Conservation (phyloP, 1,284 basidiomycete species). For the Sphagnurus paluster region DNA sequence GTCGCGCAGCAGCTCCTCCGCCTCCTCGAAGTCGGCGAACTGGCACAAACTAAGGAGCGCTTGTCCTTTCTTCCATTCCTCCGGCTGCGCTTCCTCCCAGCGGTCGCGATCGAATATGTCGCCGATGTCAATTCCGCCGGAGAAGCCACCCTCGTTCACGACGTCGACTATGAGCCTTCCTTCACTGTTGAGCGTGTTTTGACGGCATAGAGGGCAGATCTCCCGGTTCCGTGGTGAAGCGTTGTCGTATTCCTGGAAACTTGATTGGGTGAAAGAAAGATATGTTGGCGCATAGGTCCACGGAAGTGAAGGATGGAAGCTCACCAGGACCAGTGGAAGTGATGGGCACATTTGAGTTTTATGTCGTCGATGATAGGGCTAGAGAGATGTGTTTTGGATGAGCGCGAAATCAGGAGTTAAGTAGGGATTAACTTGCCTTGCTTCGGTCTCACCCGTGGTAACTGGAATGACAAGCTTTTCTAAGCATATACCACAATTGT, state of each 20-base stretch:
- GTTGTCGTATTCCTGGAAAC: slow-evolving; percentile 16
- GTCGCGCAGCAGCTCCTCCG: slow-evolving; percentile 12
- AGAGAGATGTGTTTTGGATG: no score
- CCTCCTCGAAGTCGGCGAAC: slow-evolving; percentile 8
- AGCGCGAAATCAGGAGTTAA: no score
- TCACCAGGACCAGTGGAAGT: slow-evolving; percentile 17
- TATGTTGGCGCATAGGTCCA: no score
- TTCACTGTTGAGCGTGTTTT: slow-evolving; percentile 8
- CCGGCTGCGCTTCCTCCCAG: slow-evolving; percentile 16
- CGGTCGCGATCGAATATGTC: slow-evolving; percentile 12
- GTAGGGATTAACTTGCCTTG: no score
- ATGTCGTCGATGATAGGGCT: slow-evolving; percentile 15
- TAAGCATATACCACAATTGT: no score
- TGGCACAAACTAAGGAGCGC: slow-evolving; percentile 13
- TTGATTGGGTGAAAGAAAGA: no score
- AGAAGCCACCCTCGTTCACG: slow-evolving; percentile 13
- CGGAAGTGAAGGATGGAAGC: no score
- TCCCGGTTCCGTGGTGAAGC: slow-evolving; percentile 10
- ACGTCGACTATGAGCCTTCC: slow-evolving; percentile 11
- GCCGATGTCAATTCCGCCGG: slow-evolving; percentile 12
- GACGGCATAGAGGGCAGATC: slow-evolving; percentile 10
- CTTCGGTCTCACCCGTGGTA: no score
- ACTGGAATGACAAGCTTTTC: no score
- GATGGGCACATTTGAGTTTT: slow-evolving; percentile 12
- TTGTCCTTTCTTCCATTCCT: slow-evolving; percentile 13